phyloP scores from a whole-genome alignment of 768 basidiomycete genomes.

The Favolaschia claudopus region DNA sequence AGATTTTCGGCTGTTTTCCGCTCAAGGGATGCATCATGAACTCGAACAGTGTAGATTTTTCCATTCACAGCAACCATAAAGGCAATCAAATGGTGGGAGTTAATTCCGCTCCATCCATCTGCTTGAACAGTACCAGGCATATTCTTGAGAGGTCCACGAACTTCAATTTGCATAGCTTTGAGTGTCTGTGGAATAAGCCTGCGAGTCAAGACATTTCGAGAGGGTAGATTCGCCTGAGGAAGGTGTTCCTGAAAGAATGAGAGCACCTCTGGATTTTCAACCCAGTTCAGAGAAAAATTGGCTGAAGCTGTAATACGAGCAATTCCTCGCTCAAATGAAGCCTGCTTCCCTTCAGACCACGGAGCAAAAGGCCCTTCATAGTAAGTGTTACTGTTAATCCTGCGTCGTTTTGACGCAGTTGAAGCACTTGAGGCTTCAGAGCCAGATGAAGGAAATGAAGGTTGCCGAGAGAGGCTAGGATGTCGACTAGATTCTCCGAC shows the following conservation, averaged over 20 bases:
- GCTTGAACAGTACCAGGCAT: constrained; percentile 24
- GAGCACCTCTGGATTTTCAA: constrained; percentile 45
- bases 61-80: constrained; percentile 38
- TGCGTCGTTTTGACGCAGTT: background rate
- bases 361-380: background rate
- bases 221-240: constrained; percentile 34
- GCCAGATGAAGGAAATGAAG: background rate
- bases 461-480: background rate
- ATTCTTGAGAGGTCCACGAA: background rate
- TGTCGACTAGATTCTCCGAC: background rate
- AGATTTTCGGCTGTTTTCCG: constrained; percentile 34
- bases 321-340: constrained; percentile 33
- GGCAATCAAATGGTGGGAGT: constrained; percentile 36
- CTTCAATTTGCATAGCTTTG: background rate
- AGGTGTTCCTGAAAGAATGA: constrained; percentile 39
- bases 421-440: background rate
- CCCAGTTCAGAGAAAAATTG: constrained; percentile 44
- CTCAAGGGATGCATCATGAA: constrained; percentile 34
- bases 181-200: constrained; percentile 30
- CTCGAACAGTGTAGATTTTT: constrained; percentile 27
- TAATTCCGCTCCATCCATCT: constrained; percentile 37
- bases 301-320: constrained; percentile 39
- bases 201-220: constrained; percentile 30
- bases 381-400: background rate
- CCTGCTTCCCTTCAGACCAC: constrained; percentile 8